Evolutionary conservation across 1,284 basidiomycete species (phyloP), one percentile per base, ranked within the genome.

Genomic region (Pholiota adiposa): DNA sequence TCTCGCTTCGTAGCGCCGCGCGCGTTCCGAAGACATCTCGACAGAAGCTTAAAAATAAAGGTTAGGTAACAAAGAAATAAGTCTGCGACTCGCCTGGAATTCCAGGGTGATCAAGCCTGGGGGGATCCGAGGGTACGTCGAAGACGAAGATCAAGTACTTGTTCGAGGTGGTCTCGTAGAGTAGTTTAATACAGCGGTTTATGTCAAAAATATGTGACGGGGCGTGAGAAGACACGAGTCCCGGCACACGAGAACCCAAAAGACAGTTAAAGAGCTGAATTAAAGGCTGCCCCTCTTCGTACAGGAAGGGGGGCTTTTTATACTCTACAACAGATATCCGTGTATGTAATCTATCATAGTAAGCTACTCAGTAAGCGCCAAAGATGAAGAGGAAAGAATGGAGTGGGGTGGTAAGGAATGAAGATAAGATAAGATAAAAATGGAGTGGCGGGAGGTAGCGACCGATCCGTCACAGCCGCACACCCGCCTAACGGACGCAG

Each of bases 51-150:
- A 41, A 31, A 41, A 33, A 41, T 18, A 41, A 38, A 38, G 4
- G 21, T 25, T 27, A 18, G 33, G n/a, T 36, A 19, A 18, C 6
- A 27, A 12, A 7, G 25, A 18, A 5, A 14, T 4, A 29, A 29
- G 5, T 27, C 11, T 11, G 40, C 34, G 23, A 41, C 58, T 21
- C 49, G 53, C 53, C 50, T 54, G 58, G 52, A 38, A 34, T 16
- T 38, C 50, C 52, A n/a, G 59, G 54, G 54, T 60, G 59, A 53
- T 56, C 54, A 60, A 53, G 34, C 59, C 54, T 16, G 51, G 43
- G 44, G 40, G 29, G 23, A 29, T 46, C 40, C 49, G 14, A 50
- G 25, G 51, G 25, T 23, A 4, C 18, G 34, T 51, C 31, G 18
- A 36, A 25, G 43, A 54, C 7, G 38, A 9, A 50, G 53, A 44